Conservation (phyloP, 805 yeast genomes). For the Pichia membranifaciens region DNA sequence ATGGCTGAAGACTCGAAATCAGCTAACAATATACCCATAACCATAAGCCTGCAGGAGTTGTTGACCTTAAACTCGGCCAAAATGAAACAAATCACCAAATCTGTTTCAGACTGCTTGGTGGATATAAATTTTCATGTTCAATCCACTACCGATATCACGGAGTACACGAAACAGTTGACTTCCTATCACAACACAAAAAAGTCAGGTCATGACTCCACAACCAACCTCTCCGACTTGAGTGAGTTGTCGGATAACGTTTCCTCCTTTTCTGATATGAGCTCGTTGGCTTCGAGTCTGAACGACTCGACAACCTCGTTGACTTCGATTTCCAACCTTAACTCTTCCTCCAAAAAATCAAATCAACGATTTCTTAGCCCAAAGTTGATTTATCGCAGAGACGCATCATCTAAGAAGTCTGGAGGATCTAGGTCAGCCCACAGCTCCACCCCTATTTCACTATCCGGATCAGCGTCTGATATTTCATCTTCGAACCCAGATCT, state of each 20-base stretch:
- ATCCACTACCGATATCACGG: neutral
- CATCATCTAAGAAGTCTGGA: neutral
- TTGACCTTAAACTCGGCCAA: neutral
- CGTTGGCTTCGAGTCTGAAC: neutral
- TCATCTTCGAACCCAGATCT: slow-evolving; percentile 4
- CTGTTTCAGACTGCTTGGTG: neutral
- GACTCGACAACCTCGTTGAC: slow-evolving; percentile 1
- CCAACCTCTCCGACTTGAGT: neutral
- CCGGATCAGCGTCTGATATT: neutral
- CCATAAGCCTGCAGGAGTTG: neutral
- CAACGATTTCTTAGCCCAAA: neutral
- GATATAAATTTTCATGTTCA: neutral
- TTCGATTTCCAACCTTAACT: neutral
- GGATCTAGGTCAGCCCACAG: neutral
- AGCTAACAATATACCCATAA: neutral
- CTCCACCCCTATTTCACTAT: neutral
- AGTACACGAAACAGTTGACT: neutral
- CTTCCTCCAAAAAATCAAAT: neutral
- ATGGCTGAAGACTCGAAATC: neutral
- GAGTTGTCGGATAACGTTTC: neutral
- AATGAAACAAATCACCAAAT: neutral
- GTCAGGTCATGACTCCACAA: neutral
- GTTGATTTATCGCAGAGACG: neutral
- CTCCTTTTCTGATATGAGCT: neutral
- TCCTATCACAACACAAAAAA: neutral